Conservation (phyloP, 768 basidiomycete genomes). For the Collybia sp. region DNA sequence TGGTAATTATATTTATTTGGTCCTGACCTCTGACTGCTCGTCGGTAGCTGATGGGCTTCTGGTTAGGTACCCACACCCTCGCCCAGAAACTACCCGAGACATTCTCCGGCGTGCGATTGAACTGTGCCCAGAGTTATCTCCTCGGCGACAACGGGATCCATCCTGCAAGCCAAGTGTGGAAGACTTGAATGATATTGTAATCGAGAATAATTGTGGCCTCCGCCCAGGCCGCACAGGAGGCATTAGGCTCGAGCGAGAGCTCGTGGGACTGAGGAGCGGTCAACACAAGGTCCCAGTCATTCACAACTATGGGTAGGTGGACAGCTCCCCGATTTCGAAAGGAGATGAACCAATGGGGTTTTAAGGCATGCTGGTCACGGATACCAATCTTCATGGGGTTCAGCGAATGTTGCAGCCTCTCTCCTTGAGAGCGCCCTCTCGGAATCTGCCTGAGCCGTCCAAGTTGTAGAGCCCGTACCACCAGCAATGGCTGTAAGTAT, state of each 20-base stretch:
- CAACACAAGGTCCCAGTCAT: conserved; percentile 41
- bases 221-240: conserved; percentile 69
- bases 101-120: conserved; percentile 51
- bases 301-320: conserved; percentile 54
- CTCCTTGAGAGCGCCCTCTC: conserved; percentile 35
- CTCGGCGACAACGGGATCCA: conserved; percentile 42
- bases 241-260: conserved; percentile 51
- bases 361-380: conserved; percentile 61
- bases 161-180: conserved; percentile 40
- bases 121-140: conserved; percentile 53
- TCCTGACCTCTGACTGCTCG: not conserved
- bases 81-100: conserved; percentile 54
- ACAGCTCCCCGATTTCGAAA: not conserved
- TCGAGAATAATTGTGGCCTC: conserved; percentile 55
- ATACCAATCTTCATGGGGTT: conserved; percentile 66
- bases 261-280: conserved; percentile 21
- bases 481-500: too few species aligned
- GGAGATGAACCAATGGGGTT: not conserved
- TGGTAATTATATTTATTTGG: not conserved
- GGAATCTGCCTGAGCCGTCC: not conserved
- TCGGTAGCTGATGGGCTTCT: not conserved
- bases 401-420: conserved; percentile 44
- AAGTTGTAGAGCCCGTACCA: too few species aligned
- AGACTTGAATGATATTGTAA: conserved; percentile 42
- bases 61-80: conserved; percentile 59